Base-by-base conservation (phyloP, 352 stramenopile genomes). In the Phytopythium delawarense region DNA sequence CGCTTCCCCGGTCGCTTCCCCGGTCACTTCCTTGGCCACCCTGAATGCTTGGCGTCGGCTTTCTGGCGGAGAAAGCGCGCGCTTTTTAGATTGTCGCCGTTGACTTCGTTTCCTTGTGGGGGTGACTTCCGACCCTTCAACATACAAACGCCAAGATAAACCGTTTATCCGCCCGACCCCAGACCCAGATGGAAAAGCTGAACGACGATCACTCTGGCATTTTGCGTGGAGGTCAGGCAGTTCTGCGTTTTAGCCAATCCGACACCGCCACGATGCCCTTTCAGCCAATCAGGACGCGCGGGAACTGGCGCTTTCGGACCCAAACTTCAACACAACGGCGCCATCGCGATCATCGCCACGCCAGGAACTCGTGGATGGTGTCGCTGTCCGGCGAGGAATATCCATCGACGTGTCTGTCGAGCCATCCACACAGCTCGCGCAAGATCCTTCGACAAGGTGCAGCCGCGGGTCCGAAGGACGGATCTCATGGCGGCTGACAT, bases 161-260 rank as follows among this genome's bases (percentile, higher is more conserved):
- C 12, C 48, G 1, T 23, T 23, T 23, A 37, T 8, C 25, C 48
- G 13, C 13, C 48, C 48, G 25, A 21, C 25, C 48, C 48, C 23
- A 52, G 46, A 52, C 35, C 35, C 35, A 37, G 20, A 58, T 46
- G 32, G 52, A n/a, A 59, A 48, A 59, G 53, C 12, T 37, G 48
- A 35, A 37, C 28, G 48, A 54, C 48, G 13, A 39, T 45, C 53
- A 59, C 23, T 59, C 32, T 16, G 15, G 50, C 18, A 48, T 59
- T 58, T 58, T 59, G 53, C 53, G 30, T 59, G 53, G 53, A 59
- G 35, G 52, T 28, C 52, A 45, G 34, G 34, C 50, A 32, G 52
- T 20, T 25, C 20, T 7, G 9, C 0, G 34, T 57, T 57, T 57
- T 18, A 32, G 6, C 52, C 52, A 57, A 57, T 57, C 20, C 18